phyloP scores from a whole-genome alignment of 495 filamentous ascomycete genomes.

The Tuber umbilicatum region DNA sequence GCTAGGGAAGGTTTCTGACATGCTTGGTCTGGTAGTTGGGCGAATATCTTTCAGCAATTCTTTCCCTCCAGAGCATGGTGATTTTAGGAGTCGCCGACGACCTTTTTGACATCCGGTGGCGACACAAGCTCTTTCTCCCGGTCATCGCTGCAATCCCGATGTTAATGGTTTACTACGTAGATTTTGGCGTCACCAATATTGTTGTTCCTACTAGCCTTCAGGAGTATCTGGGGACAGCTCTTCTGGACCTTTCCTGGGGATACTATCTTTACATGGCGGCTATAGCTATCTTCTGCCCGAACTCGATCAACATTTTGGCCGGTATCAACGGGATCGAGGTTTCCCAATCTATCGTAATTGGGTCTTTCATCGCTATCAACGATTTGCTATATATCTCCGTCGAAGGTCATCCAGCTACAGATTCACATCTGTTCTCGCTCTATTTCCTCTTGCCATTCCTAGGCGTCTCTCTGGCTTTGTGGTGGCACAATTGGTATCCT shows the following conservation, averaged over 20 bases:
- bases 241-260: constrained; percentile 77
- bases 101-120: constrained; percentile 96
- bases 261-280: constrained; percentile 97
- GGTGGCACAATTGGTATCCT: constrained; percentile 93
- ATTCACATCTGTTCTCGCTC: constrained; percentile 90
- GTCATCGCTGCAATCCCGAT: constrained; percentile 90
- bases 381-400: constrained; percentile 72
- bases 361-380: constrained; percentile 72
- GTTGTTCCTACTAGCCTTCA: constrained; percentile 81
- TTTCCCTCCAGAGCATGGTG: constrained; percentile 80
- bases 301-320: constrained; percentile 97
- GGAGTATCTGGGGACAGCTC: constrained; percentile 67
- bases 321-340: constrained; percentile 98
- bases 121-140: constrained; percentile 96
- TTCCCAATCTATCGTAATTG: constrained; percentile 85
- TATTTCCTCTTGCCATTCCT: constrained; percentile 92
- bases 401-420: constrained; percentile 84
- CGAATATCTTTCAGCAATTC: constrained; percentile 86
- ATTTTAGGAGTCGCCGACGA: constrained; percentile 93
- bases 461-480: constrained; percentile 79
- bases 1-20: constrained; percentile 5
- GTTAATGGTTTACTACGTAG: constrained; percentile 94
- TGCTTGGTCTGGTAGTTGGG: constrained; percentile 57
- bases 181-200: constrained; percentile 92
- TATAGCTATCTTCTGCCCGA: constrained; percentile 91